Base-by-base conservation (phyloP, 257 asterid species). In the Solanum appendiculatum region DNA sequence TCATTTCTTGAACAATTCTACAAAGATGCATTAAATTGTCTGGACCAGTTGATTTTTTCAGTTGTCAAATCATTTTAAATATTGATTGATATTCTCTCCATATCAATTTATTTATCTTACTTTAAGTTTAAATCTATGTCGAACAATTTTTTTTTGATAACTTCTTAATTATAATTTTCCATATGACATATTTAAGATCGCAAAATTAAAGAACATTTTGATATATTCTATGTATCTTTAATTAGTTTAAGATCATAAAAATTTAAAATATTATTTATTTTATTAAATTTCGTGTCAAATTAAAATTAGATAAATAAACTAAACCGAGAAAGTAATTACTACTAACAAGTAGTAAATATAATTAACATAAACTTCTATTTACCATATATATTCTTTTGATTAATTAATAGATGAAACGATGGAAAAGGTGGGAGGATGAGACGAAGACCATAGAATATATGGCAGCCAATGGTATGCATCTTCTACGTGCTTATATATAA, bases 391-490 rank as follows among this genome's bases (percentile, higher is more conserved):
- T 64, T 60, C 68, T 60, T n/a, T 12, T 66, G 36, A 34, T 23
- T 58, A 73, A 36, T 73, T 36, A 56, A 73, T 89, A 95, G 98
- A 94, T 95, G 97, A 93, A 86, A 86, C 93, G 88, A 27, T 95
- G 98, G 98, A 92, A 94, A 89, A 69, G 48, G n/a, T 95, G 98
- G 98, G 98, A 95, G 87, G 90, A 89, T 85, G 98, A 93, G 87
- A 94, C 97, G 14, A 94, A 91, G 84, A 93, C 95, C 3, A 87
- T 90, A 20, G 98, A 94, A 72, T 94, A 94, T 60, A 89, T 91
- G 93, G 94, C 91, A 48, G 95, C 93, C 87, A 94, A 94, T 58
- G 98, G 98, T 95, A 90, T 40, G 64, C 27, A 33, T 18, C 37
- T 77, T 77, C 23, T 42, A 20, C 80, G 34, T 68, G 18, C 69